Evolutionary conservation across 345 rosid species (phyloP), one percentile per base, ranked within the genome.

Genomic region (Excoecaria agallocha): DNA sequence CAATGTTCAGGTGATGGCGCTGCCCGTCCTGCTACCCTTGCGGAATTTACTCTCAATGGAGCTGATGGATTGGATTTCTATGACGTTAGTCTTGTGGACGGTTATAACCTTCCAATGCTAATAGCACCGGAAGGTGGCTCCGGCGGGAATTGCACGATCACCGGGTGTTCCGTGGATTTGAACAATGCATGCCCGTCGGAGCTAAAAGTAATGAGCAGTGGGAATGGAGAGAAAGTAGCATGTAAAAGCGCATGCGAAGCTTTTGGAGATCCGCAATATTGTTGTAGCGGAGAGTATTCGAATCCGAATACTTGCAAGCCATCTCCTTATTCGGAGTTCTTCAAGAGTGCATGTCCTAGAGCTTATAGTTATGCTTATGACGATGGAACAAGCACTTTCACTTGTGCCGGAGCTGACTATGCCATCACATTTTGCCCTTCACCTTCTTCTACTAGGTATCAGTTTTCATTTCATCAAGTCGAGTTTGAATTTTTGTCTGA

Each of bases 1-100:
- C 83, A 89, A 81, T 91, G 96, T 80, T 85, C 87, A n/a, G 96
- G 96, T 5, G 78, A 82, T 12, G 91, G 93, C 10, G 92, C 96
- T 8, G 70, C 77, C 2, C 91, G 92, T 0, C 96, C 96, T 0
- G 93, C 92, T 35, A 91, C 96, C 39, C 84, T 91, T 1, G 89
- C 93, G 0, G 96, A 91, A 63, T 87, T 91, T 87, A 87, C 93
- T 0, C 89, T 91, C 16, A 76, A 85, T 7, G 96, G 91, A 50
- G 85, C 91, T 2, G 84, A 83, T 35, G 82, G 90, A 0, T 85
- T 73, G n/a, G 96, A 91, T 74, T 91, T 86, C 79, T 91, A 91
- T 79, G 96, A 91, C 25, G 89, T 89, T 43, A 91, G 92, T 78
- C 81, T 91, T n/a, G 93, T 89, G 1, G 93, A 91, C 24, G 93